Conservation (phyloP, 768 basidiomycete species). For the Amanita jacksonii region DNA sequence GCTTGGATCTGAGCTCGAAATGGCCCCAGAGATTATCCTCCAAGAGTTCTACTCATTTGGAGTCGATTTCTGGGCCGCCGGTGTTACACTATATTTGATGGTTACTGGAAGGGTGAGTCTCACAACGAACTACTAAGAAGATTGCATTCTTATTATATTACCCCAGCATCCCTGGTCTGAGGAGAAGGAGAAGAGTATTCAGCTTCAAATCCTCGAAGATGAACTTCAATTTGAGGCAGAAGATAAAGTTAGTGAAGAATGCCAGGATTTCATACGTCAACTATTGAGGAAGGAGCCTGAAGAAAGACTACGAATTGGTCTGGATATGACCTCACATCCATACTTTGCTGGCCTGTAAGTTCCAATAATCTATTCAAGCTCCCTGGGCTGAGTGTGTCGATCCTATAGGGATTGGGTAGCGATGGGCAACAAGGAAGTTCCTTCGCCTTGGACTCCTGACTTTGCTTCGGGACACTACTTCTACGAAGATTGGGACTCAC, state of each 20-base stretch:
- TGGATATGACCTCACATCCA: conserved; percentile 21
- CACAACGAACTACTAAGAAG: background rate
- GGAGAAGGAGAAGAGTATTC: conserved; percentile 11
- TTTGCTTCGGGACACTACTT: conserved; percentile 14
- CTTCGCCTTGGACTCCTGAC: conserved; percentile 19
- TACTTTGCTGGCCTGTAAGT: conserved; percentile 24
- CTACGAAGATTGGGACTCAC: conserved; percentile 3
- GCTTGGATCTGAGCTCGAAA: conserved; percentile 23
- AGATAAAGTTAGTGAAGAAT: conserved; percentile 18
- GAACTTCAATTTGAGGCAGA: conserved; percentile 13
- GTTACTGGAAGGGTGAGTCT: conserved; percentile 43
- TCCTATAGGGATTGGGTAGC: conserved; percentile 18
- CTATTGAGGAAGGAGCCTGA: conserved; percentile 21
- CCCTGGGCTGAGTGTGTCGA: background rate
- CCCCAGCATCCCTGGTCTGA: conserved; percentile 10
- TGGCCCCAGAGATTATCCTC: conserved; percentile 23
- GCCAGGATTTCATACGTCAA: conserved; percentile 20
- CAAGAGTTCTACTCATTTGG: conserved; percentile 20
- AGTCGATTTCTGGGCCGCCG: conserved; percentile 71
- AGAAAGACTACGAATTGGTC: conserved; percentile 17
- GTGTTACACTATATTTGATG: conserved; percentile 64
- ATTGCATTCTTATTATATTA: background rate
- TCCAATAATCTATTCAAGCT: background rate
- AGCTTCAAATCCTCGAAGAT: conserved; percentile 13
- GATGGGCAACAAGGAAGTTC: conserved; percentile 15